Evolutionary conservation across 257 asterid genomes (phyloP).

Genomic region (Solanum rostratum): DNA sequence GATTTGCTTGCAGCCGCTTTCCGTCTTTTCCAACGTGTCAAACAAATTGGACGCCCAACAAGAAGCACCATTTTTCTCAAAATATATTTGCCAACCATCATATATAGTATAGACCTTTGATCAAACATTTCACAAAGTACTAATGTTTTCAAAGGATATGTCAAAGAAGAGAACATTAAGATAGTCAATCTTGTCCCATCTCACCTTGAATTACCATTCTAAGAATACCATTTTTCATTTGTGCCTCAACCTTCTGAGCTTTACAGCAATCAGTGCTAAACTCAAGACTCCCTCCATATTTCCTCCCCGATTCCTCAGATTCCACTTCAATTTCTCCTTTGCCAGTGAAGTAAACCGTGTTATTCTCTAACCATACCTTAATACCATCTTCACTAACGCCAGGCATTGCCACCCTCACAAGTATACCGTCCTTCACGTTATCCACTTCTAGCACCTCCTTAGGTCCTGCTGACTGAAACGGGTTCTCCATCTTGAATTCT

Average conservation of each 20-base stretch:
- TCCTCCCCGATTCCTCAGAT: conserved; percentile 1
- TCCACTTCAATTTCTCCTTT: conserved; percentile 9
- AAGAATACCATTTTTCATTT: conserved; percentile 13
- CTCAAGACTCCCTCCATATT: conserved; percentile 15
- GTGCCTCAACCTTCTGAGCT: conserved; percentile 2
- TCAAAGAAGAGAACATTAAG: background rate
- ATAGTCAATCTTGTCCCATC: background rate
- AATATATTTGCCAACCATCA: background rate
- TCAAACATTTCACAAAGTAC: background rate
- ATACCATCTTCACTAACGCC: conserved; percentile 12
- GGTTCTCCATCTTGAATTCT: conserved; percentile 20
- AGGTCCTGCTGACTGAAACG: conserved; percentile 19
- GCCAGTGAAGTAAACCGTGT: conserved; percentile 11
- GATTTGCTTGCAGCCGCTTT: too few species aligned
- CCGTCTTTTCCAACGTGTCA: too few species aligned
- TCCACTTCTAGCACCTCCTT: conserved; percentile 13
- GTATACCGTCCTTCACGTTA: conserved; percentile 1
- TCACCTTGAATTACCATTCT: conserved; percentile 1
- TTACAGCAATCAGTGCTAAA: background rate
- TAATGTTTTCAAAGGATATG: background rate
- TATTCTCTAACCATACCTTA: conserved; percentile 17
- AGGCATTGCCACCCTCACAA: conserved; percentile 14
- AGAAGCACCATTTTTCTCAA: too few species aligned
- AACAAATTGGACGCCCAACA: too few species aligned
- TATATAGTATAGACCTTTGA: background rate